Evolutionary conservation across 2,329 filamentous ascomycete genomes (phyloP).

Genomic region (Aspergillus persii): DNA sequence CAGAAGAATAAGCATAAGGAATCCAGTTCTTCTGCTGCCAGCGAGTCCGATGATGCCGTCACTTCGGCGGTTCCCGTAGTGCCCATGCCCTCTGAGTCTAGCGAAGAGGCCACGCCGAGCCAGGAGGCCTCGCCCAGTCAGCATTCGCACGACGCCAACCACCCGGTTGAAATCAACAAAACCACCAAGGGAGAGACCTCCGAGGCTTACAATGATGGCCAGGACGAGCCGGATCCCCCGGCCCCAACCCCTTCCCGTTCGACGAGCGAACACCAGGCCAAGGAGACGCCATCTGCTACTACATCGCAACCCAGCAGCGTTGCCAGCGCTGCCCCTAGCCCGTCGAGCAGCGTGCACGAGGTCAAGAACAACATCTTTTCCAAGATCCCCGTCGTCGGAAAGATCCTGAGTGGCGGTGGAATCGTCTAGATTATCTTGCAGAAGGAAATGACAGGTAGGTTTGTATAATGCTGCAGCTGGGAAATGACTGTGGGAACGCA

Average conservation of each 20-base stretch:
- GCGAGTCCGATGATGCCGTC: background rate
- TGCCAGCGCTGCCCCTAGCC: background rate
- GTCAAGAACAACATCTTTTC: slow-evolving; percentile 16
- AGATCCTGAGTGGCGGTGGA: slow-evolving; percentile 15
- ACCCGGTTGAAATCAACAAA: background rate
- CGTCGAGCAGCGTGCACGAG: background rate
- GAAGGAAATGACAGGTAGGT: background rate
- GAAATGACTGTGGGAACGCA: background rate
- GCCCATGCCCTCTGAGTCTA: background rate
- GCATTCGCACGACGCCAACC: background rate
- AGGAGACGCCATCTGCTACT: background rate
- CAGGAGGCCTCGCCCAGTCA: background rate
- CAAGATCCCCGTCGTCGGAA: slow-evolving; percentile 25
- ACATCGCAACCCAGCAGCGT: background rate
- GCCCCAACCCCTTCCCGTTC: background rate
- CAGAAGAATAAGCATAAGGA: slow-evolving; percentile 1
- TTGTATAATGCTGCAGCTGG: background rate
- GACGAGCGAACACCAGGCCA: background rate
- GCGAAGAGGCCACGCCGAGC: background rate
- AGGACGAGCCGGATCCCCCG: background rate
- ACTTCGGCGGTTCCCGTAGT: background rate
- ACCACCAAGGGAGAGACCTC: background rate
- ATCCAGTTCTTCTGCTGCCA: background rate
- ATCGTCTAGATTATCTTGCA: background rate
- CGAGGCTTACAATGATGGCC: background rate